Conservation (phyloP, 768 basidiomycete species). For the Mycena kentingensis region DNA sequence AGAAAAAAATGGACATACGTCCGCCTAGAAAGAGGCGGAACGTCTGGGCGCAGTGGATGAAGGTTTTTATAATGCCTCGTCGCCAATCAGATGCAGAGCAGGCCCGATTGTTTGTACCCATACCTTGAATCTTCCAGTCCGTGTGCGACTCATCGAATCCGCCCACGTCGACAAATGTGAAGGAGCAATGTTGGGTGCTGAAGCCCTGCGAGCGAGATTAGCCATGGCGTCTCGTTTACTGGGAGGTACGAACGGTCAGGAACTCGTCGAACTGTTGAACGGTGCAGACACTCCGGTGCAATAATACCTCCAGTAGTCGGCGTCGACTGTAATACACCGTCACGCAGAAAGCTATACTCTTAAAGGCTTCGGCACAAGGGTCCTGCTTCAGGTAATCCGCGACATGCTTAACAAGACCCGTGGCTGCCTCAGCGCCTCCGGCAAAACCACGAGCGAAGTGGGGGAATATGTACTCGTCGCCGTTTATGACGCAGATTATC, state of each 20-base stretch:
- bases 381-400: conserved; percentile 68
- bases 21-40: conserved; percentile 73
- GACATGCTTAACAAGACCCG: conserved; percentile 66
- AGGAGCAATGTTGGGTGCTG: conserved; percentile 72
- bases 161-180: conserved; percentile 70
- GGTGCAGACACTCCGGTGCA: conserved; percentile 56
- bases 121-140: conserved; percentile 74
- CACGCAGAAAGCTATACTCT: conserved; percentile 71
- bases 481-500: conserved; percentile 75
- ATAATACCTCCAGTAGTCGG: conserved; percentile 52
- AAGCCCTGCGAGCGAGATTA: conserved; percentile 49
- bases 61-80: conserved; percentile 65
- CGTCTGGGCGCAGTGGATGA: conserved; percentile 72
- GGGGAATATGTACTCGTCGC: conserved; percentile 69
- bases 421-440: conserved; percentile 66
- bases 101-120: too few relatives aligned
- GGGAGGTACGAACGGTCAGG: conserved; percentile 41
- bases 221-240: not conserved
- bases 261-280: conserved; percentile 72
- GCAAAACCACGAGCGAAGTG: conserved; percentile 63
- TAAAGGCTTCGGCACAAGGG: conserved; percentile 46
- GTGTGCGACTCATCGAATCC: conserved; percentile 61
- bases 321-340: conserved; percentile 69
- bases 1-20: conserved; percentile 21
- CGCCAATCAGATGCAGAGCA: not conserved